Conservation (phyloP, 2,329 filamentous ascomycete genomes). For the Aspergillus flavus region DNA sequence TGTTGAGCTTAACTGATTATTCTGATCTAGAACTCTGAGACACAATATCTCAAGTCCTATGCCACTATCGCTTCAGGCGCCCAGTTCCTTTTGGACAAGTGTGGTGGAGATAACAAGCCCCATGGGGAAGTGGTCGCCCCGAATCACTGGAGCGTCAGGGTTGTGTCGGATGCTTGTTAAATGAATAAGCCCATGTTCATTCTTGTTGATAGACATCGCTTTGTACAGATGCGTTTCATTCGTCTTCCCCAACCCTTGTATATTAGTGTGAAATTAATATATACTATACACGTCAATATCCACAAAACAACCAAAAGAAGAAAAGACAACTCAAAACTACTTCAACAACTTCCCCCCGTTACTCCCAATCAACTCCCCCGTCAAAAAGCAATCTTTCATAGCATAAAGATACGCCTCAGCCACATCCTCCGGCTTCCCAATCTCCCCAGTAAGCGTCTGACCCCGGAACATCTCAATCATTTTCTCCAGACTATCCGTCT, state of each 20-base stretch:
- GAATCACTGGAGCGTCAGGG: no score
- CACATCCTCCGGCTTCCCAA: slow-evolving; percentile 39
- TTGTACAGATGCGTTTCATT: not conserved
- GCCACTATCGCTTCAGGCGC: no score
- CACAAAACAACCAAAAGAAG: not conserved
- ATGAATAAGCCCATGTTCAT: no score
- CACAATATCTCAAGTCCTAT: no score
- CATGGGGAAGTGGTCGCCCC: no score
- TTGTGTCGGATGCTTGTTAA: no score
- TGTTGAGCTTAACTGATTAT: no score
- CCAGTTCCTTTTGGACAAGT: no score
- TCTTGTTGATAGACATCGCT: no score
- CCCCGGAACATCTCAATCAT: slow-evolving; percentile 31
- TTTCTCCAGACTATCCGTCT: slow-evolving; percentile 16
- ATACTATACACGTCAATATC: not conserved
- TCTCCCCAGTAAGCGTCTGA: slow-evolving; percentile 24
- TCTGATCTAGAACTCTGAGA: no score
- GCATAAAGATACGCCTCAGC: slow-evolving; percentile 49
- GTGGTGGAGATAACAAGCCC: no score
- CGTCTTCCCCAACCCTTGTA: not conserved
- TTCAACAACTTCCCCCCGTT: slow-evolving; percentile 42
- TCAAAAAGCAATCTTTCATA: slow-evolving; percentile 48
- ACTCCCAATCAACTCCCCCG: slow-evolving; percentile 35
- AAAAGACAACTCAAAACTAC: not conserved
- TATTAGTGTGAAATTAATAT: not conserved